phyloP scores from a whole-genome alignment of 176 grass and related monocot genomes.

The sorghum (Sorghum bicolor) region Sorghum_bicolor_NCBIv3 NC_012872.2:9890001-9890500 shows the following conservation, averaged over 20 bases:
- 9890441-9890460: constrained; percentile 60
- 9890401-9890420: constrained; percentile 67
- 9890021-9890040: background rate
- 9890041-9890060: background rate
- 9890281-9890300: constrained; percentile 90
- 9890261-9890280: constrained; percentile 79
- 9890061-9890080: background rate
- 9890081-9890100: background rate
- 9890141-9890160: background rate
- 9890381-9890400: constrained; percentile 75
- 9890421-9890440: constrained; percentile 74
- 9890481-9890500: background rate
- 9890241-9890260: constrained; percentile 83
- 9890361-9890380: constrained; percentile 70
- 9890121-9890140: background rate
- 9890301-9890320: constrained; percentile 97
- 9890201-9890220: constrained; percentile 79
- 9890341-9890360: constrained; percentile 93
- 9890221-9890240: constrained; percentile 92
- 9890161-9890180: constrained; percentile 20
- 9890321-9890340: constrained; percentile 83
- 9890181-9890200: constrained; percentile 83
- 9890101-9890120: background rate
- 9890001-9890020: background rate
- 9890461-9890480: background rate